Evolutionary conservation across 2,329 filamentous ascomycete species (phyloP).

Genomic region (Aspergillus arachidicola): DNA sequence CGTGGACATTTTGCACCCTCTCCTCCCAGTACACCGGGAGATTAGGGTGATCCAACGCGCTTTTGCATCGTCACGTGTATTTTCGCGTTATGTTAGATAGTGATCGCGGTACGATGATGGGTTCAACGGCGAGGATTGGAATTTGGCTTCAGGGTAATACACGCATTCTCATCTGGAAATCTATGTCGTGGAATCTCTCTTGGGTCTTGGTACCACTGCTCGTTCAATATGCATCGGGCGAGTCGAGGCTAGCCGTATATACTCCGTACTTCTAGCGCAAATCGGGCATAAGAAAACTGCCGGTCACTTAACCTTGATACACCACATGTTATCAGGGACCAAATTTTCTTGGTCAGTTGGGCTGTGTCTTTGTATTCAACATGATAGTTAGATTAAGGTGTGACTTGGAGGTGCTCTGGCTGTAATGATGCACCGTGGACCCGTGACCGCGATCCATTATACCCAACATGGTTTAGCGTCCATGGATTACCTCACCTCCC

Average conservation of each 20-base stretch:
- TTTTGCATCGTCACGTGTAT: background rate
- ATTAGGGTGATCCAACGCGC: background rate
- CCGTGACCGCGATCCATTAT: background rate
- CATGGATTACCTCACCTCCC: background rate
- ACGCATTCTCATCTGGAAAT: background rate
- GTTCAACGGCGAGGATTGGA: background rate
- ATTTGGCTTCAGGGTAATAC: background rate
- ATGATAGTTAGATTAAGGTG: constrained; percentile 32
- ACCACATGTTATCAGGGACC: background rate
- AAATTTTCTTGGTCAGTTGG: background rate
- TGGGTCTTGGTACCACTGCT: background rate
- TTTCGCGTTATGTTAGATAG: background rate
- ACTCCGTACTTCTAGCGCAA: background rate
- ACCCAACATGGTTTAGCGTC: background rate
- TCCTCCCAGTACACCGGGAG: background rate
- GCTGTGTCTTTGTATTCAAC: too few relatives aligned
- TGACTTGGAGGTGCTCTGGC: too few relatives aligned
- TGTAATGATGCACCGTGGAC: too few relatives aligned
- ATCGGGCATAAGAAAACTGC: background rate
- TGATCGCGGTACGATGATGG: background rate
- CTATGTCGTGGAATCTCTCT: background rate
- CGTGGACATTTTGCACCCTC: too few relatives aligned
- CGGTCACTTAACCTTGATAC: background rate
- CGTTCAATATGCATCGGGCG: background rate
- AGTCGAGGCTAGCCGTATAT: background rate